phyloP scores from a whole-genome alignment of 129 eudicot species.

The Ambrosia artemisiifolia region DNA sequence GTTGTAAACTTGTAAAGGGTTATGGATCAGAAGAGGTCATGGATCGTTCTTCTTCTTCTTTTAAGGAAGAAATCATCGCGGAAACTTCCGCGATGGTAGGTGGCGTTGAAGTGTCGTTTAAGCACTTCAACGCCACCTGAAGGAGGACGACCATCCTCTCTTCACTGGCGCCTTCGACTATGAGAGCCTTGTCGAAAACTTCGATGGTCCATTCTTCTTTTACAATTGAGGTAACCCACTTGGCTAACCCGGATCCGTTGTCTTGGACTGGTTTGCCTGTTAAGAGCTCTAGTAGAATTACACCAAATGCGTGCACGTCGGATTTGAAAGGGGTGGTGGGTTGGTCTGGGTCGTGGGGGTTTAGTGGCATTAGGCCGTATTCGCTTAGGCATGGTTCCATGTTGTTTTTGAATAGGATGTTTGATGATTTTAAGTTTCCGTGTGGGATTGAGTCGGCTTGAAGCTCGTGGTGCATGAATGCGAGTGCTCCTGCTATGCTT shows the following conservation, averaged over 20 bases:
- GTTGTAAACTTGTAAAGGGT: not conserved
- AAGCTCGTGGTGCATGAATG: conserved; percentile 71
- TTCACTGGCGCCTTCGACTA: conserved; percentile 59
- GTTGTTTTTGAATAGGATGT: conserved; percentile 48
- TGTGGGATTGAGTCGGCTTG: conserved; percentile 54
- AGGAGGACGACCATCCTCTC: conserved; percentile 62
- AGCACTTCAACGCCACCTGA: conserved; percentile 69
- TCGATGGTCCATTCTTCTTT: conserved; percentile 77
- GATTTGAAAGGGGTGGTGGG: conserved; percentile 29
- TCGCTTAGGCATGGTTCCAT: conserved; percentile 72
- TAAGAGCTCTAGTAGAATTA: conserved; percentile 63
- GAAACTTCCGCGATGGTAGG: conserved; percentile 52
- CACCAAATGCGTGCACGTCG: conserved; percentile 55
- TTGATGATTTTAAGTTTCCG: conserved; percentile 72
- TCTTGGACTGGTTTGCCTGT: conserved; percentile 67
- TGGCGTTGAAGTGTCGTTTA: conserved; percentile 42
- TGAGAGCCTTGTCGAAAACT: conserved; percentile 56
- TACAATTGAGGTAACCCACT: conserved; percentile 66
- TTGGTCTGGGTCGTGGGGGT: conserved; percentile 24
- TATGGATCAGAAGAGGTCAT: conserved; percentile 45
- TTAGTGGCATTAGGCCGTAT: conserved; percentile 54
- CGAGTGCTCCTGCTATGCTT: conserved; percentile 50
- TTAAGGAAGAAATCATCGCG: conserved; percentile 41
- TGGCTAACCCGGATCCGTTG: conserved; percentile 42
- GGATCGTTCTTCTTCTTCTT: conserved; percentile 61